Evolutionary conservation across 768 basidiomycete genomes (phyloP).

Genomic region (Auriscalpium orientale): DNA sequence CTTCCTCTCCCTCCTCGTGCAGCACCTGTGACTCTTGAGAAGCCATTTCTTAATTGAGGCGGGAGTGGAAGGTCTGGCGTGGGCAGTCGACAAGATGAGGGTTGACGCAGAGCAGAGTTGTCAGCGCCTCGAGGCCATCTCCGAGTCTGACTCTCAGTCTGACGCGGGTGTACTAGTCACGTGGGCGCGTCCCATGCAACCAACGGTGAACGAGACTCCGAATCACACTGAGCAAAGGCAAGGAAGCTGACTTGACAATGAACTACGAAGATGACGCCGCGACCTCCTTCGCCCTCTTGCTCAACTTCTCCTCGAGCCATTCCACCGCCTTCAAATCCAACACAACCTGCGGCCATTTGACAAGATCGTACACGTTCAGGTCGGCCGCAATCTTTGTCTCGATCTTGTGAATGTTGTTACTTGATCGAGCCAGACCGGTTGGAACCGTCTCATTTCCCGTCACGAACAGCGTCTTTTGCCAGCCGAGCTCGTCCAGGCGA

Average conservation of each 20-base stretch:
- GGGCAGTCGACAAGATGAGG: background rate
- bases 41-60: constrained; percentile 44
- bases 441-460: constrained; percentile 54
- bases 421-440: constrained; percentile 48
- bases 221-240: no score
- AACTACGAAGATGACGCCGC: background rate
- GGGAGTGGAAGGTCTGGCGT: background rate
- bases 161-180: constrained; percentile 6
- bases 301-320: constrained; percentile 57
- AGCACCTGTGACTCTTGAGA: constrained; percentile 40
- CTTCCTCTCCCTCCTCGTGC: constrained; percentile 42
- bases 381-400: constrained; percentile 57
- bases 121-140: background rate
- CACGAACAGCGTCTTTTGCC: constrained; percentile 69
- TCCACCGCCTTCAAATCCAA: constrained; percentile 82
- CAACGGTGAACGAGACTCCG: no score
- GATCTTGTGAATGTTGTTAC: constrained; percentile 65
- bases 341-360: constrained; percentile 78
- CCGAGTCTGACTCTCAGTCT: no score
- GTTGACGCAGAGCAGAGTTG: background rate
- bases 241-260: background rate
- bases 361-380: constrained; percentile 71
- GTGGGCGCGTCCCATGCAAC: constrained; percentile 14
- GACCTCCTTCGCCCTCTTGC: constrained; percentile 26
- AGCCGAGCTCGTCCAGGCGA: constrained; percentile 56